These are phyloP conservation scores for Taphrina confusa DNA, from an alignment of 1,139 yeast genomes.

Conservation along the genomic window DNA sequence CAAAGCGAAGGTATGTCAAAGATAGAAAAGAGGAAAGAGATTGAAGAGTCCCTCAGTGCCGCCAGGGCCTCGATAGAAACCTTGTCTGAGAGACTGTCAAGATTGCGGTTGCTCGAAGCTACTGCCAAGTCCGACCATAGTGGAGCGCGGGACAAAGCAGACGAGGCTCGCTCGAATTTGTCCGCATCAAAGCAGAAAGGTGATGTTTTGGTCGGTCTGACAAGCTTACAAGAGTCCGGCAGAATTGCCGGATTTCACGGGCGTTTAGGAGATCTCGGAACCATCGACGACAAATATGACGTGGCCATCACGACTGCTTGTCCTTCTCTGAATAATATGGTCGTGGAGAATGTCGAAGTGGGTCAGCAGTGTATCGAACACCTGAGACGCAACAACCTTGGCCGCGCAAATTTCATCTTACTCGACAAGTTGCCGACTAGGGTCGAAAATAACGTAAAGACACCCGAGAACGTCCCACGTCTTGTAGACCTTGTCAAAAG, in stretches of 20 bases:
- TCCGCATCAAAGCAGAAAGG: slow-evolving; percentile 66
- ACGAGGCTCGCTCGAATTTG: slow-evolving; percentile 64
- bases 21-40: slow-evolving; percentile 54
- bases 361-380: slow-evolving; percentile 91
- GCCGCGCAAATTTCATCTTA: slow-evolving; percentile 85
- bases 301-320: slow-evolving; percentile 94
- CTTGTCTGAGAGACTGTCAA: slow-evolving; percentile 41
- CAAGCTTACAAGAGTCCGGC: slow-evolving; percentile 73
- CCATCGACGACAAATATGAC: slow-evolving; percentile 83
- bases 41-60: not conserved
- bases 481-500: slow-evolving; percentile 80
- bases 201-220: slow-evolving; percentile 69
- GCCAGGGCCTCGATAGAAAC: not conserved
- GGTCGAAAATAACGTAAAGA: slow-evolving; percentile 60
- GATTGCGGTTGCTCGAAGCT: slow-evolving; percentile 54
- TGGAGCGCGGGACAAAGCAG: slow-evolving; percentile 60
- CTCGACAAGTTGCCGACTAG: slow-evolving; percentile 71
- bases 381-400: slow-evolving; percentile 77
- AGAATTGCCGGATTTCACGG: slow-evolving; percentile 75
- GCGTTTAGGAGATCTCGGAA: slow-evolving; percentile 85
- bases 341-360: slow-evolving; percentile 88
- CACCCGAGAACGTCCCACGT: slow-evolving; percentile 78
- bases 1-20: slow-evolving; percentile 61
- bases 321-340: slow-evolving; percentile 86
- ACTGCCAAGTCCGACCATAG: slow-evolving; percentile 59